Percentiles rank a stretch among this genome's conserved stretches.
Conservation (phyloP, 352 stramenopile genomes). For the Hyaloperonospora arabidopsidis region DNA sequence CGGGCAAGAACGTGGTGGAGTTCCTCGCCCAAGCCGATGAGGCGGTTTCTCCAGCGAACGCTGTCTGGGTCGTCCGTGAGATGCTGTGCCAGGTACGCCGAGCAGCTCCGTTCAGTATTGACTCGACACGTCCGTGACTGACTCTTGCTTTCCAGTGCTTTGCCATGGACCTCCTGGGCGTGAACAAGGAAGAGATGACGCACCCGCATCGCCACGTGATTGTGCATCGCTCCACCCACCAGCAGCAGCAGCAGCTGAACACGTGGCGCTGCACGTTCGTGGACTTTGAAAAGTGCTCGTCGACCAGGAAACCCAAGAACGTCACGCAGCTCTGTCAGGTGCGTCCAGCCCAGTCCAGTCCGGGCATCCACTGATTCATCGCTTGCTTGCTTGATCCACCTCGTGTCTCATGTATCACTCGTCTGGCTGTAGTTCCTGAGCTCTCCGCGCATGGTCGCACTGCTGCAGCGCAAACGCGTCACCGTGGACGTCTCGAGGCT, state of each 20-base stretch:
- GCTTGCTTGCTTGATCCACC: no score
- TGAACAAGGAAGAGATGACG: conserved; percentile 82
- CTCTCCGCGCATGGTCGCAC: conserved; percentile 48
- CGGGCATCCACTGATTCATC: no score
- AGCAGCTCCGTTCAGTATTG: background rate
- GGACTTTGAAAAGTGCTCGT: conserved; percentile 71
- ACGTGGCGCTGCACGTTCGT: conserved; percentile 56
- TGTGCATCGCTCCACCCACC: conserved; percentile 25
- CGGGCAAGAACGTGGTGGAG: conserved; percentile 53
- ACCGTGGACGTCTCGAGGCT: conserved; percentile 34
- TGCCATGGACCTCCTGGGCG: conserved; percentile 55
- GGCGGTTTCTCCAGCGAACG: conserved; percentile 25
- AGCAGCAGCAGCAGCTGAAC: conserved; percentile 3
- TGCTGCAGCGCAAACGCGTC: conserved; percentile 40
- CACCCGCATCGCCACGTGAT: conserved; percentile 72
- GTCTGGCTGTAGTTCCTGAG: conserved; percentile 43
- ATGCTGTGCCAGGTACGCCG: conserved; percentile 53
- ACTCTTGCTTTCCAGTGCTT: conserved; percentile 41
- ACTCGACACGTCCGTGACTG: no score
- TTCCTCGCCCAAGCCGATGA: conserved; percentile 33
- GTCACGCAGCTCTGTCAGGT: conserved; percentile 75
- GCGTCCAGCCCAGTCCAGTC: no score
- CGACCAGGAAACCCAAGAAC: conserved; percentile 65
- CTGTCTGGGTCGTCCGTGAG: conserved; percentile 47
- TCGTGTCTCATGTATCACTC: background rate